Evolutionary conservation across 495 filamentous ascomycete species (phyloP).

Genomic region (Daldinia vernicosa): DNA sequence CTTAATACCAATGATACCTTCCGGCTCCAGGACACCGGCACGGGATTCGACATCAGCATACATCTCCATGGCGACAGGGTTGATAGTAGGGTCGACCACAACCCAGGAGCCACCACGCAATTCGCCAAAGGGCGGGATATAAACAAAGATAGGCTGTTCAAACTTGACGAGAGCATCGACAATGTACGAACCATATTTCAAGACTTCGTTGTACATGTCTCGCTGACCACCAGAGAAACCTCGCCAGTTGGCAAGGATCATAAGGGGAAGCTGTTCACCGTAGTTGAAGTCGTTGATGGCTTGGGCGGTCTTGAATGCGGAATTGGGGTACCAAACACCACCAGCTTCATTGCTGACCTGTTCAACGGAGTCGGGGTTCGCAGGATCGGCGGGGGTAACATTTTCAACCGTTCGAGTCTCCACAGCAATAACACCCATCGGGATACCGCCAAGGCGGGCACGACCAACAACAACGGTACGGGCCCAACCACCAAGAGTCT

Average conservation of each 20-base stretch:
- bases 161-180: conserved; percentile 98
- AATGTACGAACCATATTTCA: conserved; percentile 99
- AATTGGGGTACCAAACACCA: conserved; percentile 99
- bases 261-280: conserved; percentile 95
- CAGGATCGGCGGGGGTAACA: conserved; percentile 95
- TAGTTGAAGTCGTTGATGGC: conserved; percentile 99
- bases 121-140: conserved; percentile 96
- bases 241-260: conserved; percentile 99
- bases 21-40: conserved; percentile 96
- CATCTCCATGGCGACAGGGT: conserved; percentile 97
- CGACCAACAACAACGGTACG: conserved; percentile 96
- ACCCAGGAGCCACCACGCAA: conserved; percentile 99
- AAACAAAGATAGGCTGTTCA: conserved; percentile 98
- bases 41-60: conserved; percentile 96
- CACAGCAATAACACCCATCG: conserved; percentile 97
- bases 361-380: conserved; percentile 97
- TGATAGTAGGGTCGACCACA: conserved; percentile 98
- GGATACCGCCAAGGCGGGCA: conserved; percentile 95
- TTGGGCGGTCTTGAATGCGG: conserved; percentile 98
- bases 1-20: conserved; percentile 98
- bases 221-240: conserved; percentile 99
- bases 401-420: conserved; percentile 97
- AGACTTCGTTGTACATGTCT: conserved; percentile 99
- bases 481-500: conserved; percentile 96
- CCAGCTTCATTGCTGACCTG: conserved; percentile 92